Evolutionary conservation across 1,284 basidiomycete genomes (phyloP).

Genomic region (Termitomyces sp.): DNA sequence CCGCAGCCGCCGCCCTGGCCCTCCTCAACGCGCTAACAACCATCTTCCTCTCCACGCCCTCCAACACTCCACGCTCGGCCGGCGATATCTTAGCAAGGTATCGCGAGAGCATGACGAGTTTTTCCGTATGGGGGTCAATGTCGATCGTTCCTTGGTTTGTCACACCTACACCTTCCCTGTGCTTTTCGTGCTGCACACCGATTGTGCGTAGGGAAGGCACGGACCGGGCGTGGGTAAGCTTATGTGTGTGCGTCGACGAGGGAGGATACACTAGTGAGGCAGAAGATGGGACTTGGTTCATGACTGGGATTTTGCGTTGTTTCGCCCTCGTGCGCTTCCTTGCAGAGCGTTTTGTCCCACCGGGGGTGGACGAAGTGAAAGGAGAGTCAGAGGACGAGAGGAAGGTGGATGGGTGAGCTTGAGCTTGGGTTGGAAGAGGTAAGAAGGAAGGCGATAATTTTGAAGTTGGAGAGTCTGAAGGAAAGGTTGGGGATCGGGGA

Average conservation of each 20-base stretch:
- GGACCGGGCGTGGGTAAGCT: background rate
- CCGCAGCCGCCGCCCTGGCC: slow-evolving; percentile 16
- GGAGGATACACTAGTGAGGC: background rate
- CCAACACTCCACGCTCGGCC: slow-evolving; percentile 2
- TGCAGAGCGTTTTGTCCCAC: background rate
- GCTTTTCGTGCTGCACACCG: background rate
- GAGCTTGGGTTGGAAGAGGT: background rate
- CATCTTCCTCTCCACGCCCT: slow-evolving; percentile 11
- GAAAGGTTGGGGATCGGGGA: background rate
- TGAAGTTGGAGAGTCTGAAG: background rate
- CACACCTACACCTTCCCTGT: background rate
- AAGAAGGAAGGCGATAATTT: background rate
- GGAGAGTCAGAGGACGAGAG: slow-evolving; percentile 10
- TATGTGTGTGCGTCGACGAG: background rate
- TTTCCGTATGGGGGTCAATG: background rate
- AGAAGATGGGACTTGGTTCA: background rate
- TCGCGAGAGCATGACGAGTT: slow-evolving; percentile 7
- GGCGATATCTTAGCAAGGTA: slow-evolving; percentile 11
- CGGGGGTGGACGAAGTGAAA: background rate
- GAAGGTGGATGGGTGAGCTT: background rate
- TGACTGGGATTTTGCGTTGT: background rate
- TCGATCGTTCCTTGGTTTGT: background rate
- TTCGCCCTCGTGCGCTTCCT: background rate
- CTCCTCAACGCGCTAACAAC: slow-evolving; percentile 12
- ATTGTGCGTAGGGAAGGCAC: slow-evolving; percentile 1